Percentiles rank a stretch among this genome's conserved stretches.
These are phyloP conservation scores for Filobasidium uniguttulatum DNA, from an alignment of 1,284 basidiomycete species.

Conservation along the genomic window DNA sequence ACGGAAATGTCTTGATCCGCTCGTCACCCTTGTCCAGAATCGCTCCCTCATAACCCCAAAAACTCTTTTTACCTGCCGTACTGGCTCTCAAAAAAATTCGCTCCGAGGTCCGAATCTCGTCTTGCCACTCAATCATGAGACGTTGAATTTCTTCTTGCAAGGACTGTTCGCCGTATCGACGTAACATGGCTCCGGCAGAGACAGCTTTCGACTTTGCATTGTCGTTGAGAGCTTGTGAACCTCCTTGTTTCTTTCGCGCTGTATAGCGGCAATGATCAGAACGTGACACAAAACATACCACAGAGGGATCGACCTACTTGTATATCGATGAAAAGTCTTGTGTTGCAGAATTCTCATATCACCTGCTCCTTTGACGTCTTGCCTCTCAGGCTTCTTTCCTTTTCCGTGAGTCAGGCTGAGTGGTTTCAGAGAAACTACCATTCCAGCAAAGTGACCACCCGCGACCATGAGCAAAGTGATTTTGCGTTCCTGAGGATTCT, in stretches of 20 bases:
- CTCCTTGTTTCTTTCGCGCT: slow-evolving; percentile 96
- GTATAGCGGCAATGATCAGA: slow-evolving; percentile 5
- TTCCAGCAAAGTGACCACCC: slow-evolving; percentile 93
- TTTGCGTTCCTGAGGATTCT: slow-evolving; percentile 47
- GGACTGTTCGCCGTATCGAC: slow-evolving; percentile 89
- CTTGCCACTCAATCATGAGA: slow-evolving; percentile 65
- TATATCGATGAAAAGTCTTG: slow-evolving; percentile 98
- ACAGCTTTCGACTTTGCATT: slow-evolving; percentile 83
- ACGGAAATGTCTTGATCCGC: slow-evolving; percentile 74
- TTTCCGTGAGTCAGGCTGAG: slow-evolving; percentile 38
- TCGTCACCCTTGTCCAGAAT: slow-evolving; percentile 53
- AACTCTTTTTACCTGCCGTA: slow-evolving; percentile 68
- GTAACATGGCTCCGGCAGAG: slow-evolving; percentile 85
- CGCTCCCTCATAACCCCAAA: slow-evolving; percentile 69
- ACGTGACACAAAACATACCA: background rate
- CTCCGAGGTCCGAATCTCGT: slow-evolving; percentile 67
- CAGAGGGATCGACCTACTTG: slow-evolving; percentile 47
- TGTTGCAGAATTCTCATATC: slow-evolving; percentile 66
- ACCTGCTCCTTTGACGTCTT: slow-evolving; percentile 41
- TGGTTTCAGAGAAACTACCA: slow-evolving; percentile 51
- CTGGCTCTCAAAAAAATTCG: slow-evolving; percentile 79
- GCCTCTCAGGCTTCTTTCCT: slow-evolving; percentile 46
- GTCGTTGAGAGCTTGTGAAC: slow-evolving; percentile 83
- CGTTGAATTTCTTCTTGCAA: slow-evolving; percentile 79
- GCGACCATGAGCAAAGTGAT: slow-evolving; percentile 95